Evolutionary conservation across 176 grass and related monocot genomes (phyloP).

Genomic region (bread wheat (Triticum aestivum)): DNA sequence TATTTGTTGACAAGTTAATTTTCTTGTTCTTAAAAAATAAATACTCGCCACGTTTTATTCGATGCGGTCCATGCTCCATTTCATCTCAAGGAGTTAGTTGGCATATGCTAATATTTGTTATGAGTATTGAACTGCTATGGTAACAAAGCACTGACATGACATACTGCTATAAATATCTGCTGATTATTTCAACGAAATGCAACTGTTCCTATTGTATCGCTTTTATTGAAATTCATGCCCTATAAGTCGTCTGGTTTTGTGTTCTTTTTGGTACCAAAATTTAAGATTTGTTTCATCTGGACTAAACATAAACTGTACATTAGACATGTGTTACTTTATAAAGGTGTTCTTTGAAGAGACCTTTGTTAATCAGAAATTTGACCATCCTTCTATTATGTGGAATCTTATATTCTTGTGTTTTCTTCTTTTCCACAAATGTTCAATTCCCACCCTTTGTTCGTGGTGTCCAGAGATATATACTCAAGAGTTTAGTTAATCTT

Average conservation of each 20-base stretch:
- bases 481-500: neutral
- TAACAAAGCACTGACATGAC: neutral
- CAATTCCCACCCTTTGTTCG: neutral
- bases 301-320: neutral
- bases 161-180: neutral
- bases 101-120: neutral
- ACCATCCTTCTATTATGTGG: neutral
- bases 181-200: neutral
- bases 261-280: neutral
- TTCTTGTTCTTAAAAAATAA: neutral
- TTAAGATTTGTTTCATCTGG: slow-evolving; percentile 4
- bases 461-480: neutral
- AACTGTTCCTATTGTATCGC: neutral
- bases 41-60: neutral
- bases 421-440: neutral
- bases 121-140: neutral
- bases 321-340: neutral
- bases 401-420: neutral
- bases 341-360: slow-evolving; percentile 2
- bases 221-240: neutral
- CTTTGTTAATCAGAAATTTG: neutral
- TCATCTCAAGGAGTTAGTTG: neutral
- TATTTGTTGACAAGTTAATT: neutral
- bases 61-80: neutral
- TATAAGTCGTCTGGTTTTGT: neutral